Base-by-base conservation (phyloP, 2,329 filamentous ascomycete species). In the Sphaerulina vaccinii region DNA sequence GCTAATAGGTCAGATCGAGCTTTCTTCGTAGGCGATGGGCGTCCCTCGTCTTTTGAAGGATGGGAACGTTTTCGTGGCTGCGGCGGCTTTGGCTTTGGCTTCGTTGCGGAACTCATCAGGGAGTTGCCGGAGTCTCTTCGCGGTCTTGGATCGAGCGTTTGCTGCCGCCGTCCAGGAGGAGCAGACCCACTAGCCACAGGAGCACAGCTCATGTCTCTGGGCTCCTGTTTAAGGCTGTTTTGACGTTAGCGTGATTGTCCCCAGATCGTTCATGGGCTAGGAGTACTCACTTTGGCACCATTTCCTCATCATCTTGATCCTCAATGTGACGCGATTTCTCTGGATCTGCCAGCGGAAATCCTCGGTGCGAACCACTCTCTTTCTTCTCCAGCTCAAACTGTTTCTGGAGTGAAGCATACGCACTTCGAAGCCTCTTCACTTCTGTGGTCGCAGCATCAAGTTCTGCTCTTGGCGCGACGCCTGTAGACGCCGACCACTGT, bases 221-320 rank as follows among this genome's bases (percentile, higher is more conserved):
- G 45, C 18, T 48, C 45, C 16, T 48, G 45, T 19, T 48, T 48
- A 23, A 48, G 7, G 24, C 45, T 48, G 5, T n/a, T n/a, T n/a
- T n/a, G n/a, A n/a, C n/a, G n/a, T n/a, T n/a, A n/a, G n/a, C 4
- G 23, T 19, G 7, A 35, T 10, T 15, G 19, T 15, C 19, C 3
- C 6, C 7, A 11, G 24, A 15, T 4, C 16, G 39, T 11, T 16
- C 7, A 40, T 1, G 29, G 19, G 5, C 13, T 9, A 7, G 10
- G 29, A 32, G 16, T 1, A 47, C 44, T 47, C 22, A 48, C 45
- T 35, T 39, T 5, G 43, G 45, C 18, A 43, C 39, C 13, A 36
- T 33, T 35, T 62, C 52, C 15, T 60, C 58, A 40, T 61, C 57
- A 27, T 63, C 59, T 24, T 56, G 50, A 16, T 52, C 48, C 24